Conservation (phyloP, 352 stramenopile species). For the Pythium sukuiense region DNA sequence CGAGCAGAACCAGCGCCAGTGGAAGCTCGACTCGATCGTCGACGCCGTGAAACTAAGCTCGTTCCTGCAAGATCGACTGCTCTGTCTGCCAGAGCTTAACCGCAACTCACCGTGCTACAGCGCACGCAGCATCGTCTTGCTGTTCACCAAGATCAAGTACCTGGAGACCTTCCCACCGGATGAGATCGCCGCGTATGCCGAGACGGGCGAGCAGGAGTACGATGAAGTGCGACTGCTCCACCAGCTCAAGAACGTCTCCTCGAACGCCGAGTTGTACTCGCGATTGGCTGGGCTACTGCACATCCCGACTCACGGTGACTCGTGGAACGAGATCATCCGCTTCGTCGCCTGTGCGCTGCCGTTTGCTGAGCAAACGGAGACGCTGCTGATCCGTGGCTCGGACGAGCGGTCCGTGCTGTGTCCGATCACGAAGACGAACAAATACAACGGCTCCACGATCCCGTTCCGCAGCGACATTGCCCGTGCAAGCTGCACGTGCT, state of each 20-base stretch:
- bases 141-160: constrained; percentile 87
- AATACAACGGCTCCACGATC: constrained; percentile 87
- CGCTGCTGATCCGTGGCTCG: constrained; percentile 76
- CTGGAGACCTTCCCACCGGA: constrained; percentile 66
- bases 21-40: constrained; percentile 42
- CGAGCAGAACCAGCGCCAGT: constrained; percentile 34
- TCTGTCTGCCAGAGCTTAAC: constrained; percentile 77
- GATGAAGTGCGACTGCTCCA: constrained; percentile 70
- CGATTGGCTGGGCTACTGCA: constrained; percentile 63
- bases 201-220: constrained; percentile 45
- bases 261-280: constrained; percentile 62
- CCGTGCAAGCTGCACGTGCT: constrained; percentile 86
- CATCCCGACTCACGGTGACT: constrained; percentile 69
- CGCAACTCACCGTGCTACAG: constrained; percentile 81
- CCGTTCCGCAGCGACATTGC: constrained; percentile 60
- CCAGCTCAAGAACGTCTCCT: constrained; percentile 58
- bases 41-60: constrained; percentile 68
- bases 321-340: constrained; percentile 77
- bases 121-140: constrained; percentile 70
- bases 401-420: constrained; percentile 84
- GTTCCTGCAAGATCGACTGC: constrained; percentile 66
- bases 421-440: constrained; percentile 82
- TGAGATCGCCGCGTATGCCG: constrained; percentile 62
- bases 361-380: constrained; percentile 85
- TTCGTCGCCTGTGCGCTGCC: constrained; percentile 73